Percentiles rank a stretch among this genome's conserved stretches.
These are phyloP conservation scores for Auricularia auricula-judae DNA, from an alignment of 768 basidiomycete species.

Conservation along the genomic window DNA sequence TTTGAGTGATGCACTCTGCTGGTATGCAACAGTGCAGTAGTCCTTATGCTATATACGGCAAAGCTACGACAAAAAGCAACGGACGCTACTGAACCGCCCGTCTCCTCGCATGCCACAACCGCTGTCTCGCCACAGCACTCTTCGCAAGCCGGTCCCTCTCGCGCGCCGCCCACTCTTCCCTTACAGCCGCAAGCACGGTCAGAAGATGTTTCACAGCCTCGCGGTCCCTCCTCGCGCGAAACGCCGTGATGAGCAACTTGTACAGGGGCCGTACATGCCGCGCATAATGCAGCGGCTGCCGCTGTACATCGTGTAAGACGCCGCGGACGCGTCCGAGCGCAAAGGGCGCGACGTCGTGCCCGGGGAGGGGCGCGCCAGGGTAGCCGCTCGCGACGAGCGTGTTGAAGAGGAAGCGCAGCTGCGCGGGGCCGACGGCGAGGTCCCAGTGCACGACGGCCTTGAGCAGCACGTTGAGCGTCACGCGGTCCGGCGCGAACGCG, in stretches of 20 bases:
- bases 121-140: no score
- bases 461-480: conserved; percentile 60
- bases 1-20: no score
- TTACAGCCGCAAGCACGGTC: not conserved
- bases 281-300: conserved; percentile 38
- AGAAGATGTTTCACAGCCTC: conserved; percentile 23
- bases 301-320: conserved; percentile 2
- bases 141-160: no score
- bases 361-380: conserved; percentile 22
- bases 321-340: not conserved
- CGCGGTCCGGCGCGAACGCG: conserved; percentile 40
- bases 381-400: conserved; percentile 50
- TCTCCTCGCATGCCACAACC: no score
- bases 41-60: not conserved
- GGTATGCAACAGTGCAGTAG: no score
- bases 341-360: not conserved
- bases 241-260: conserved; percentile 60
- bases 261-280: conserved; percentile 58
- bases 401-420: conserved; percentile 52
- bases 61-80: no score
- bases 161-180: no score
- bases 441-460: conserved; percentile 49
- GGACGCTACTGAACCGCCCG: no score
- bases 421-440: conserved; percentile 27
- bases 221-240: conserved; percentile 44